Percentiles rank a stretch among this genome's conserved stretches.
Conservation (phyloP, 129 eudicot genomes). For the Tanacetum coccineum region DNA sequence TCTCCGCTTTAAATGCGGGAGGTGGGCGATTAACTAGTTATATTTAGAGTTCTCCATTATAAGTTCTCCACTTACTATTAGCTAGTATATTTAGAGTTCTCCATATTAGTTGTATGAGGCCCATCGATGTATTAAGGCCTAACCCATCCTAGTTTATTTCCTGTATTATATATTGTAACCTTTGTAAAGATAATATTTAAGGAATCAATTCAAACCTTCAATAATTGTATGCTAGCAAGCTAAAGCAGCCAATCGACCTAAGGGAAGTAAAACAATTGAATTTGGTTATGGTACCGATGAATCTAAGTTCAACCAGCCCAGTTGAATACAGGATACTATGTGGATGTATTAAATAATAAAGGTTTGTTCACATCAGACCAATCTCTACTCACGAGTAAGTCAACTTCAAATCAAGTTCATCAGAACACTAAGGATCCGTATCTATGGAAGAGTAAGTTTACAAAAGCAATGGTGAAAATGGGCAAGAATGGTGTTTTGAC, state of each 20-base stretch:
- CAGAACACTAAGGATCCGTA: conserved; percentile 43
- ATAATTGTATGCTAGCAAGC: conserved; percentile 40
- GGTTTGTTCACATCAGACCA: conserved; percentile 77
- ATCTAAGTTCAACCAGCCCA: conserved; percentile 50
- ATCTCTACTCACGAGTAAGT: conserved; percentile 38
- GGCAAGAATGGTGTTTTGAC: conserved; percentile 60
- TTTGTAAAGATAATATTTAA: no score
- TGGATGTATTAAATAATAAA: conserved; percentile 36
- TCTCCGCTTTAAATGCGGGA: no score
- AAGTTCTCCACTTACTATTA: no score
- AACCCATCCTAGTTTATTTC: no score
- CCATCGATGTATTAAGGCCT: no score
- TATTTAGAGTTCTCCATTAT: no score
- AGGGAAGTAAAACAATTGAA: conserved; percentile 30
- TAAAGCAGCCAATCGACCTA: conserved; percentile 69
- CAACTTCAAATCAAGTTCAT: conserved; percentile 48
- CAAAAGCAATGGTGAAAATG: conserved; percentile 79
- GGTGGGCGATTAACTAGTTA: no score
- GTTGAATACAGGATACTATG: conserved; percentile 48
- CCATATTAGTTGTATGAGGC: no score
- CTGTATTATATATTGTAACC: no score
- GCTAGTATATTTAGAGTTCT: no score
- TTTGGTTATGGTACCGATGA: conserved; percentile 68
- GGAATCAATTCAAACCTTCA: no score
- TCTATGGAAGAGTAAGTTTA: conserved; percentile 55